Evolutionary conservation across 2,329 filamentous ascomycete genomes (phyloP), one percentile per base, ranked within the genome.

Genomic region (Escovopsis sp.): DNA sequence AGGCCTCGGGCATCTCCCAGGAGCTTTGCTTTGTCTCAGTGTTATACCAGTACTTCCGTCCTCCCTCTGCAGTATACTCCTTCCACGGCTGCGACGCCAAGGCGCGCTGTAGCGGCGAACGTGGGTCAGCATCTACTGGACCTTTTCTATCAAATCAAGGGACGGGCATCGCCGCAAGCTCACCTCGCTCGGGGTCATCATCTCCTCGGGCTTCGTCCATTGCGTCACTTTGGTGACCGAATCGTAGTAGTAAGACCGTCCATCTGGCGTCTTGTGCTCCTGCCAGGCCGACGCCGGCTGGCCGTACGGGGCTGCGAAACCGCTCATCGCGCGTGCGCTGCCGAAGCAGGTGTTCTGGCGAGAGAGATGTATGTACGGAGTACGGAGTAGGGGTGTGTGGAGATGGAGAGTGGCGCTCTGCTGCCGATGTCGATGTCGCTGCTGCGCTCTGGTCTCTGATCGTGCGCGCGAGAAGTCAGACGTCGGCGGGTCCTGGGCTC

Each of bases 21-120:
- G 84, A 86, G 60, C 87, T 96, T 65, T 87, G 75, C 63, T 89
- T 88, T 37, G 85, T 88, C 62, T 93, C 82, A 32, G 80, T 84
- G 61, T 98, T 91, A 62, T 88, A 89, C 84, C 87, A 98, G 64
- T 98, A 98, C 58, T 89, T 85, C 54, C 81, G 79, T 38, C 89
- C 91, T 49, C 85, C 84, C 48, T 87, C 79, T 19, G 85, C 80
- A 26, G 82, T 86, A 57, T 94, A 91, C 62, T 94, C 86, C 56
- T 89, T 91, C 87, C 88, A 98, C 49, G 85, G 84, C 52, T 91
- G 84, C 53, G 81, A 80, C 40, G 82, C 73, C 39, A 93, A 72
- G 43, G 85, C 85, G 57, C 82, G 82, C 85, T 88, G 58, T 45
- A 47, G 34, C 51, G 49, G 44, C 39, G 49, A 45, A 32, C 30